Conservation (phyloP, 305 asterid species). For the Plantago lanceolata region DNA sequence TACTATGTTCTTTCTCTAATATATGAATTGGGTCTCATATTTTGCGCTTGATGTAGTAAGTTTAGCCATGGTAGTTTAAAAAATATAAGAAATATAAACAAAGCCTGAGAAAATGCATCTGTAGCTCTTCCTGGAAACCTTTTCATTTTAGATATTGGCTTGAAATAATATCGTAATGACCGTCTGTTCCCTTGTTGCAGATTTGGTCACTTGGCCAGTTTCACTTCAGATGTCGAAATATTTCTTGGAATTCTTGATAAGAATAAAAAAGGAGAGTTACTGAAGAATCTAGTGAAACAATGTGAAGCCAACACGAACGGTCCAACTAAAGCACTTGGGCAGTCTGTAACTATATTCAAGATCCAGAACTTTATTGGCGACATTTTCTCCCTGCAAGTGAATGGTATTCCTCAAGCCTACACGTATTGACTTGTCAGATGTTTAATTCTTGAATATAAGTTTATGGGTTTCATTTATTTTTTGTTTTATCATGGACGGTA, state of each 20-base stretch:
- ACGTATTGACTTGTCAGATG: conserved; percentile 24
- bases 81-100: neutral
- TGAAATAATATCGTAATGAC: conserved; percentile 21
- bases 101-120: neutral
- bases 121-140: neutral
- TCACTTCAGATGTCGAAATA: conserved; percentile 64
- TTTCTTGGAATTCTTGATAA: conserved; percentile 64
- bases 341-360: conserved; percentile 64
- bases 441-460: conserved; percentile 13
- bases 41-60: conserved; percentile 6
- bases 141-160: conserved; percentile 10
- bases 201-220: conserved; percentile 95
- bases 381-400: conserved; percentile 49
- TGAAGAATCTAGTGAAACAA: conserved; percentile 52
- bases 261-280: conserved; percentile 43
- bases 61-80: neutral
- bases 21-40: conserved; percentile 13
- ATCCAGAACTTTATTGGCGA: conserved; percentile 59
- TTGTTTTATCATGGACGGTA: conserved; percentile 4
- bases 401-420: conserved; percentile 47
- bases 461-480: conserved; percentile 11
- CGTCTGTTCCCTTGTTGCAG: conserved; percentile 42
- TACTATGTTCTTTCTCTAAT: conserved; percentile 6
- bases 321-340: conserved; percentile 73
- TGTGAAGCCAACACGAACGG: conserved; percentile 36